phyloP scores from a whole-genome alignment of 2,329 filamentous ascomycete species.

The Penicillium paneum region DNA sequence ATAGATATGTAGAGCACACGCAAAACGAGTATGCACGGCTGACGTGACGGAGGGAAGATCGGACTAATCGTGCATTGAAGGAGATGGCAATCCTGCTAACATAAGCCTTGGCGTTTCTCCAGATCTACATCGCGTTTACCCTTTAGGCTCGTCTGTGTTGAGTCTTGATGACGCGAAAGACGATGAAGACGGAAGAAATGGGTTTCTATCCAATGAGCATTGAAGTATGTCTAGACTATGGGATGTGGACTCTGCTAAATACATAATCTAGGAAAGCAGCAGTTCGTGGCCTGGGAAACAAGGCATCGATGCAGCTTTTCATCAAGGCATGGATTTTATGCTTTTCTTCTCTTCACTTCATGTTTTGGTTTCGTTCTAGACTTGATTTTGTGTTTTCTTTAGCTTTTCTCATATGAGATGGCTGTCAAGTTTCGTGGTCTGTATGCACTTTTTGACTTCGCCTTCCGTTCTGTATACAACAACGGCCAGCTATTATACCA shows the following conservation, averaged over 20 bases:
- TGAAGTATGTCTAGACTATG: background rate
- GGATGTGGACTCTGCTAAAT: background rate
- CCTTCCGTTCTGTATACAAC: background rate
- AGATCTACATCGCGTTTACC: background rate
- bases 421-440: background rate
- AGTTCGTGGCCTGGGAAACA: background rate
- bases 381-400: background rate
- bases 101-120: slow-evolving; percentile 26
- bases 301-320: background rate
- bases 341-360: too few relatives aligned
- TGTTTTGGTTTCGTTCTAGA: background rate
- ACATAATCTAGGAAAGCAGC: background rate
- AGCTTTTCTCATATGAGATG: background rate
- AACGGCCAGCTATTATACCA: background rate
- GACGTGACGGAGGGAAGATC: slow-evolving; percentile 13
- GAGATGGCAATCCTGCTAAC: slow-evolving; percentile 16
- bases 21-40: slow-evolving; percentile 6
- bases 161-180: background rate
- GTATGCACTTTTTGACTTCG: background rate
- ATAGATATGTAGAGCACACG: slow-evolving; percentile 1
- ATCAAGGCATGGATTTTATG: background rate
- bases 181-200: background rate
- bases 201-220: background rate
- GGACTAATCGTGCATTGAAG: slow-evolving; percentile 17
- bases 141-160: background rate